These are phyloP conservation scores for Zizania palustris DNA, from an alignment of 202 grass and related monocot genomes.

Conservation along the genomic window DNA sequence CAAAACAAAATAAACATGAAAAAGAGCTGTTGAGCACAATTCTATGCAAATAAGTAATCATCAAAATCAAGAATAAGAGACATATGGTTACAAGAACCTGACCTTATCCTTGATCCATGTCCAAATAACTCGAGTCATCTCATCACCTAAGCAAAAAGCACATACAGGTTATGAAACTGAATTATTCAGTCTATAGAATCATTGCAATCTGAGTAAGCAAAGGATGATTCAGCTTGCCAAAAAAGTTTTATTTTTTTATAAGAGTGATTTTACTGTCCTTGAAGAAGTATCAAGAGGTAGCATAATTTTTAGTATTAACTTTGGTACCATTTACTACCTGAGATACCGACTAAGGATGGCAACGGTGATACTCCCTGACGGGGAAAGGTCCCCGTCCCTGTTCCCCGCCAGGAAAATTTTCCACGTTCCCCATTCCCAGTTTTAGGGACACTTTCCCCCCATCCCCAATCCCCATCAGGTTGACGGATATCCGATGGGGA, in stretches of 20 bases:
- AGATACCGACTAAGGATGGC: no score
- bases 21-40: slow-evolving; percentile 9
- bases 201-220: not conserved
- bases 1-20: not conserved
- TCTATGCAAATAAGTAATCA: slow-evolving; percentile 18
- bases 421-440: no score
- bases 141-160: slow-evolving; percentile 52
- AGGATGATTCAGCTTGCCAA: not conserved
- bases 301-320: no score
- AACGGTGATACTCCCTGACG: no score
- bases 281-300: no score
- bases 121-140: slow-evolving; percentile 82
- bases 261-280: no score
- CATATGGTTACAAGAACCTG: slow-evolving; percentile 13
- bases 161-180: not conserved
- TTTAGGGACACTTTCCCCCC: no score
- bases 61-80: slow-evolving; percentile 2
- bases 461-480: no score
- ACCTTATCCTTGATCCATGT: slow-evolving; percentile 85
- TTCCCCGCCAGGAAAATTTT: no score
- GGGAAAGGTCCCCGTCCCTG: no score
- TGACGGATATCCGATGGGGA: no score
- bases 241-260: not conserved
- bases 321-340: no score
- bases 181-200: slow-evolving; percentile 6